These are phyloP conservation scores for Physcomitrellopsis africana DNA, from an alignment of 225 moss, liverwort and hornwort genomes.

Conservation along the genomic window DNA sequence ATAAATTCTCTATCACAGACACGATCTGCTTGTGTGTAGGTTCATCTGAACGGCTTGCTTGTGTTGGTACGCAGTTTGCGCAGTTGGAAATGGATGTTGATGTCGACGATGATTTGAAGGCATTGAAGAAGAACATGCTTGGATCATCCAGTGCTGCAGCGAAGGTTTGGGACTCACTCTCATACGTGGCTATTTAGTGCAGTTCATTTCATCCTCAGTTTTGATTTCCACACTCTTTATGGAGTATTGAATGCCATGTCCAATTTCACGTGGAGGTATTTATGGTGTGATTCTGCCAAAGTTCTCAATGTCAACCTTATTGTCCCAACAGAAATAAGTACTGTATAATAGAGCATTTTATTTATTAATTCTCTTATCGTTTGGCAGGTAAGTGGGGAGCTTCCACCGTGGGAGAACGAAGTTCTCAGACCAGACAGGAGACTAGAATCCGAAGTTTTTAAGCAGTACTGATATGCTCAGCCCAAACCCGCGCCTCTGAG, in stretches of 20 bases:
- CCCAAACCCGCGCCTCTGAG: not conserved
- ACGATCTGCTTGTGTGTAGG: not conserved
- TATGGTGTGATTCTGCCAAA: not conserved
- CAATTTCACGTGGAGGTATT: not conserved
- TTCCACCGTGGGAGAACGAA: constrained; percentile 53
- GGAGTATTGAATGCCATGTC: not conserved
- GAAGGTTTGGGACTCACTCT: constrained; percentile 31
- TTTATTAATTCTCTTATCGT: not conserved
- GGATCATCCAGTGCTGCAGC: constrained; percentile 36
- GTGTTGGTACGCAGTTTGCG: constrained; percentile 50
- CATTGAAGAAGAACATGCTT: constrained; percentile 47
- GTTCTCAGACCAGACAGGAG: constrained; percentile 30
- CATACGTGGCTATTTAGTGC: not conserved
- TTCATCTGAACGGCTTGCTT: not conserved
- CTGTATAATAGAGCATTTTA: not conserved
- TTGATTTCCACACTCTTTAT: not conserved
- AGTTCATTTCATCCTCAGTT: not conserved
- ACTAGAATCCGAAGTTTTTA: constrained; percentile 42
- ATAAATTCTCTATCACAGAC: not conserved
- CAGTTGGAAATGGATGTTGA: constrained; percentile 58
- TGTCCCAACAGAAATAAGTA: not conserved
- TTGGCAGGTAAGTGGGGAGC: constrained; percentile 42
- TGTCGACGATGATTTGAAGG: constrained; percentile 56
- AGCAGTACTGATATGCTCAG: constrained; percentile 29
- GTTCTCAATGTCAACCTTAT: not conserved